These are phyloP conservation scores for Calycina herbarum DNA, from an alignment of 2,329 filamentous ascomycete species.

Conservation along the genomic window DNA sequence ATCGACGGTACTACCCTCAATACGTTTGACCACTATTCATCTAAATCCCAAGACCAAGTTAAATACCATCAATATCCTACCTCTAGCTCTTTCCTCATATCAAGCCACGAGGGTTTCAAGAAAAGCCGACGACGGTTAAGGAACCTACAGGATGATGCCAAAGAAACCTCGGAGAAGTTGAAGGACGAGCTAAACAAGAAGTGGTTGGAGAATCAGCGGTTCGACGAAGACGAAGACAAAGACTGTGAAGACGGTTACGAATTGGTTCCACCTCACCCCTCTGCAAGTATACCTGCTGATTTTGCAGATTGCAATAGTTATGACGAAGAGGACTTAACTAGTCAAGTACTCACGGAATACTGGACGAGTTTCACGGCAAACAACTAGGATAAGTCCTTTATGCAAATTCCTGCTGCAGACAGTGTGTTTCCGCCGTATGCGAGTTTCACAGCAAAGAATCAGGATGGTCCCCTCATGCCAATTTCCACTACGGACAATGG, in stretches of 20 bases:
- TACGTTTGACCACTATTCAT: constrained; percentile 23
- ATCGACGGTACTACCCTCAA: constrained; percentile 23
- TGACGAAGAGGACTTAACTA: not conserved
- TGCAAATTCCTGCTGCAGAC: not conserved
- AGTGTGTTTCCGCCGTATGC: not conserved
- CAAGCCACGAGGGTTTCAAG: constrained; percentile 24
- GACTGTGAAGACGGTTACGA: too few species aligned
- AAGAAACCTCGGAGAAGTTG: constrained; percentile 21
- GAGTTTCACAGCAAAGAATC: not conserved
- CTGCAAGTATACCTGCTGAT: not conserved
- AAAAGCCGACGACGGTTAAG: constrained; percentile 20
- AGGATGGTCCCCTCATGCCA: too few species aligned
- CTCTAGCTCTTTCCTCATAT: constrained; percentile 18
- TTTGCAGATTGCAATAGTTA: not conserved
- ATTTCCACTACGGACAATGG: constrained; percentile 1
- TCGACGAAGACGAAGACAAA: too few species aligned
- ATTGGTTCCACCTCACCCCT: too few species aligned
- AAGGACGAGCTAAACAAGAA: constrained; percentile 23
- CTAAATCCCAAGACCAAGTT: constrained; percentile 16
- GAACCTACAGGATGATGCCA: constrained; percentile 25
- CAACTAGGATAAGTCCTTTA: not conserved
- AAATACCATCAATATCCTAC: not conserved
- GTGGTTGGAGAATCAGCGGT: constrained; percentile 1
- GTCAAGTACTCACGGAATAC: constrained; percentile 4
- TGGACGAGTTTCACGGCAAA: constrained; percentile 7